Conservation (phyloP, 1,284 basidiomycete species). For the Cystobasidiaceae sp. region DNA sequence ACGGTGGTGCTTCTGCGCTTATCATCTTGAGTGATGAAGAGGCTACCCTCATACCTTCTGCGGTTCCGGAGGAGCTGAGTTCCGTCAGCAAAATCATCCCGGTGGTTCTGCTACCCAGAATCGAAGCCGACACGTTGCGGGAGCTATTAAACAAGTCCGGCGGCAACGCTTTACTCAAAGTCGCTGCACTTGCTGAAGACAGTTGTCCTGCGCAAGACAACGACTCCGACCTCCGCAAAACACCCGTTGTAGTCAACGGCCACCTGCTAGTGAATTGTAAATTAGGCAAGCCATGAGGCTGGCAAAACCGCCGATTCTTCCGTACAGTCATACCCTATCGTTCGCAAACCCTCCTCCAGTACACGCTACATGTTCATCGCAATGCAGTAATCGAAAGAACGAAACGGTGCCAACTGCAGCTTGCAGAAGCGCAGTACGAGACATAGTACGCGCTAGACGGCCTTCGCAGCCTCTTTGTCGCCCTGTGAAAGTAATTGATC, state of each 20-base stretch:
- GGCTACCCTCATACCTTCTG: slow-evolving; percentile 33
- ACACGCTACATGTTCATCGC: too few relatives aligned
- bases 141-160: neutral
- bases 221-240: slow-evolving; percentile 21
- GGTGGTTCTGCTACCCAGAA: slow-evolving; percentile 9
- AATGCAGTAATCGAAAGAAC: neutral
- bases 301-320: neutral
- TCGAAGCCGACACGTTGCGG: neutral
- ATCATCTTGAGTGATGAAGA: slow-evolving; percentile 35
- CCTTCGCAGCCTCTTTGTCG: slow-evolving; percentile 27
- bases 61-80: slow-evolving; percentile 19
- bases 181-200: too few relatives aligned
- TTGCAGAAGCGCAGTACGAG: too few relatives aligned
- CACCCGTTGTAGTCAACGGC: slow-evolving; percentile 24
- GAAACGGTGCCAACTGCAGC: neutral
- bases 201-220: too few relatives aligned
- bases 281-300: slow-evolving; percentile 2
- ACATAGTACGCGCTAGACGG: neutral
- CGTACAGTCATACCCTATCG: neutral
- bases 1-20: slow-evolving; percentile 35
- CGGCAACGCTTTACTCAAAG: too few relatives aligned
- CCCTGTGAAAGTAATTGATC: neutral
- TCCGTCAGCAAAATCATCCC: neutral
- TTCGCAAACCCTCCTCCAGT: too few relatives aligned
- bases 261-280: slow-evolving; percentile 23